A percentile compares a stretch with the other conserved stretches of the same genome.
Conservation (phyloP, 345 rosid species). For the Carallia brachiata region DNA sequence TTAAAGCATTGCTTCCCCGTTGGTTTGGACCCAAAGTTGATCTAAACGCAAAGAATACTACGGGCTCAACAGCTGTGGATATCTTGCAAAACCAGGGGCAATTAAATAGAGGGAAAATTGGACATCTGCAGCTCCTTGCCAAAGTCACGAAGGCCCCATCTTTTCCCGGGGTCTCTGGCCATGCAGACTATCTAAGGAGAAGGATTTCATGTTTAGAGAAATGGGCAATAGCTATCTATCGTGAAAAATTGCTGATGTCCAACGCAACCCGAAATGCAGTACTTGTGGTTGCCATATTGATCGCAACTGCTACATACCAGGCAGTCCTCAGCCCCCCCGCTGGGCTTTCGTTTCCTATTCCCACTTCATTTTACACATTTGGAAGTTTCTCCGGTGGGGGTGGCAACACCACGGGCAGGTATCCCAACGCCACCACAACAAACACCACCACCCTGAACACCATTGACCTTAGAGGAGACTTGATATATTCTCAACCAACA, state of each 20-base stretch:
- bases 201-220: neutral
- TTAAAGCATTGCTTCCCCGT: too few species aligned
- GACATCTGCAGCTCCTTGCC: too few species aligned
- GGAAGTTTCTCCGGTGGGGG: neutral
- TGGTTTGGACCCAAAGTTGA: too few species aligned
- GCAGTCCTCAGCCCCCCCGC: neutral
- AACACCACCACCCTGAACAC: neutral
- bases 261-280: slow-evolving; percentile 23
- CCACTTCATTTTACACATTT: neutral
- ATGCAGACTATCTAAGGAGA: neutral
- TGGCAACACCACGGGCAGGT: neutral
- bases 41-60: too few species aligned
- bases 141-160: neutral
- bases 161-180: neutral
- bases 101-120: too few species aligned
- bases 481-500: neutral
- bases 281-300: slow-evolving; percentile 31
- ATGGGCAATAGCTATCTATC: neutral
- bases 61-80: too few species aligned
- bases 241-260: slow-evolving; percentile 12
- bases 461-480: neutral
- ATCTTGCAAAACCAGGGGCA: too few species aligned
- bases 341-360: neutral
- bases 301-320: slow-evolving; percentile 33
- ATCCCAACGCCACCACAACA: neutral